Conservation (phyloP, 768 basidiomycete species). For the Coprinopsis marcescibilis region DNA sequence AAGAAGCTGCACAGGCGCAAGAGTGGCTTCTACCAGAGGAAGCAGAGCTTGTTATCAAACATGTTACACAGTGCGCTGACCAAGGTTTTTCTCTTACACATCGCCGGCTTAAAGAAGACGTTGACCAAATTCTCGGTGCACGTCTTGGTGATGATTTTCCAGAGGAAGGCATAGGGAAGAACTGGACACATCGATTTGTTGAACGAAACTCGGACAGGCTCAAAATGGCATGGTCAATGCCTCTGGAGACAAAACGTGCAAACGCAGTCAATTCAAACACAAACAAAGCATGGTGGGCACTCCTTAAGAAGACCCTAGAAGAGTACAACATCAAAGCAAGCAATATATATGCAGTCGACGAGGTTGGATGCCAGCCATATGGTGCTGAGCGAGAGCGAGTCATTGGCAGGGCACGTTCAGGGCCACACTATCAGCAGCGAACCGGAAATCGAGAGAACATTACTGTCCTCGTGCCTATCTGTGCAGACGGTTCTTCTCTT, state of each 20-base stretch:
- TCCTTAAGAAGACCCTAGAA: neutral
- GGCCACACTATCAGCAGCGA: conserved; percentile 25
- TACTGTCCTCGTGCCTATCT: conserved; percentile 31
- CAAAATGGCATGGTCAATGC: neutral
- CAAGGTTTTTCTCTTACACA: neutral
- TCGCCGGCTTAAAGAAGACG: neutral
- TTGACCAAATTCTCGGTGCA: neutral
- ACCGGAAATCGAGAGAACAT: conserved; percentile 27
- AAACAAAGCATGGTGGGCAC: neutral
- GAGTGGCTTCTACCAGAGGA: neutral
- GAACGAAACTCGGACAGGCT: neutral
- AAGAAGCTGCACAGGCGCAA: neutral
- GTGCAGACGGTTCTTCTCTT: conserved; percentile 30
- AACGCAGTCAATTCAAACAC: neutral
- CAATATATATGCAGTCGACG: neutral
- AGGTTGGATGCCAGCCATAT: conserved; percentile 13
- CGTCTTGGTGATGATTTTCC: neutral
- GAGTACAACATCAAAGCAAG: neutral
- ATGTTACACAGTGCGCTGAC: neutral
- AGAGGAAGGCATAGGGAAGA: neutral
- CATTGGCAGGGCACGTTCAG: conserved; percentile 19
- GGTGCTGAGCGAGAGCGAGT: conserved; percentile 20
- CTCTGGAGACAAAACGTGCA: neutral
- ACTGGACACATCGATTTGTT: neutral
- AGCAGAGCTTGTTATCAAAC: neutral